Percentiles rank a stretch among this genome's conserved stretches.
These are phyloP conservation scores for Plectranthus barbatus DNA, from an alignment of 257 asterid species.

Conservation along the genomic window DNA sequence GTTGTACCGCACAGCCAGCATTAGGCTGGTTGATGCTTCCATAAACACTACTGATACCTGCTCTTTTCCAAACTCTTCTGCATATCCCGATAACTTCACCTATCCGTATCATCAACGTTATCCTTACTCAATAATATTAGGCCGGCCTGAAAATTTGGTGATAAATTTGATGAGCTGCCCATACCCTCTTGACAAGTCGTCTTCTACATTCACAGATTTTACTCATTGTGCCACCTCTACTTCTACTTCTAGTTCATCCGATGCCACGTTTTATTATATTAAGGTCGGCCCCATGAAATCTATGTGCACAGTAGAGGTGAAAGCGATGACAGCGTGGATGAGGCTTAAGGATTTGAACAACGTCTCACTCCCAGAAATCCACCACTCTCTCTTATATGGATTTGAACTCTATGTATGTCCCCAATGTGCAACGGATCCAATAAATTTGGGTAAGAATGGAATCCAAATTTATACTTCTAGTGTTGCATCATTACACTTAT, in stretches of 20 bases:
- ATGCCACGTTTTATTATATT: not conserved
- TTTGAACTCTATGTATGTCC: not conserved
- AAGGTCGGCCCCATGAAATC: not conserved
- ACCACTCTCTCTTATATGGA: no score
- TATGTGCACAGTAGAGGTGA: not conserved
- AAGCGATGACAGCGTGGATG: not conserved
- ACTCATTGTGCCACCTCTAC: no score
- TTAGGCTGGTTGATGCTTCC: slow-evolving; percentile 19
- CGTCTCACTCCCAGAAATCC: no score
- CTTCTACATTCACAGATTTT: not conserved
- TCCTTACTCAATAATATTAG: not conserved
- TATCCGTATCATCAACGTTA: fast-evolving
- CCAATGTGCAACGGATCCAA: not conserved
- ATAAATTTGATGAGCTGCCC: not conserved
- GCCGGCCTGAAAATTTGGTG: not conserved
- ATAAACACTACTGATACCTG: not conserved
- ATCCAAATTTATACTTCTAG: not conserved
- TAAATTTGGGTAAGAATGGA: not conserved
- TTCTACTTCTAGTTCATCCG: not conserved
- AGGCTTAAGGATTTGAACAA: not conserved
- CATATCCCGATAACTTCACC: not conserved
- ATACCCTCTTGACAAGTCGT: not conserved
- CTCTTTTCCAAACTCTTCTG: not conserved
- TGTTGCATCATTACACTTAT: no score
- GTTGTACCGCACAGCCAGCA: slow-evolving; percentile 24